Evolutionary conservation across 306 rosid genomes (phyloP).

Genomic region (Vicia sativa): DNA sequence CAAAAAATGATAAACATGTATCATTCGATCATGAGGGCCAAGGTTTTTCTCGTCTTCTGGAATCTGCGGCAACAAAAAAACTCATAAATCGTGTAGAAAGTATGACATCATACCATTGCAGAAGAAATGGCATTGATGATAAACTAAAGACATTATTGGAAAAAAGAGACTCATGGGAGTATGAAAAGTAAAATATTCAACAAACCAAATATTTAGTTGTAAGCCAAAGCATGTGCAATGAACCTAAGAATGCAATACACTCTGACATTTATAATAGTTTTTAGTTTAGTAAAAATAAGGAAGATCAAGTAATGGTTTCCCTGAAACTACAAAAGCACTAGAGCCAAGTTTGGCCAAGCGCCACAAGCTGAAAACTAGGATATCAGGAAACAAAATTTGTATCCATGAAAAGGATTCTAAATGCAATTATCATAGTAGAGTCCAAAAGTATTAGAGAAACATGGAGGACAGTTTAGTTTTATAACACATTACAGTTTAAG

Average conservation of each 20-base stretch:
- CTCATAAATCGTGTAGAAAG: conserved; percentile 3
- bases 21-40: conserved; percentile 74
- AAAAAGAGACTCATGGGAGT: background rate
- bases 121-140: background rate
- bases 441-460: background rate
- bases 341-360: background rate
- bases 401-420: background rate
- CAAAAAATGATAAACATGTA: conserved; percentile 87
- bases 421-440: background rate
- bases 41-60: conserved; percentile 86
- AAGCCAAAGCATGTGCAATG: background rate
- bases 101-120: background rate
- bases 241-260: background rate
- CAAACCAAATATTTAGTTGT: background rate
- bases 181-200: background rate
- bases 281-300: conserved; percentile 3
- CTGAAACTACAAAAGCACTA: background rate
- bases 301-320: background rate
- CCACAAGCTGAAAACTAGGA: background rate
- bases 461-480: background rate
- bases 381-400: background rate
- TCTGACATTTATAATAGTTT: background rate
- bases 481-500: background rate
- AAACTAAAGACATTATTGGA: background rate
- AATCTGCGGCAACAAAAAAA: conserved; percentile 50